Evolutionary conservation across 306 rosid genomes (phyloP), one percentile per base, ranked within the genome.

Genomic region (Prunus mira): DNA sequence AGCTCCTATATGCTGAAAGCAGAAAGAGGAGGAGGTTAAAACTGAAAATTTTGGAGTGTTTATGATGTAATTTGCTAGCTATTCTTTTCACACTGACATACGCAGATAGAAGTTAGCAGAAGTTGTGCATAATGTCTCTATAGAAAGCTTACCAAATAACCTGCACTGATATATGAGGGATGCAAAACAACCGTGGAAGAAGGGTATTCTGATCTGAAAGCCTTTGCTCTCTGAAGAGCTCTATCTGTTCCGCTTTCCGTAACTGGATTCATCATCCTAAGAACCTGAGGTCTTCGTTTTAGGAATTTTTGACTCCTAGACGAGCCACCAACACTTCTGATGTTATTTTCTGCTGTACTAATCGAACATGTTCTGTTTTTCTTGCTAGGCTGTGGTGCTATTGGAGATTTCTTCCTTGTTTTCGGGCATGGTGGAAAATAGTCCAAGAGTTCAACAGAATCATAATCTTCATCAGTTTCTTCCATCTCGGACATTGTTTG

Each of bases 81-180:
- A 18, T 51, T 51, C 6, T 15, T 51, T 51, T 51, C 19, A 38
- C 43, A 38, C 9, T 38, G 43, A 38, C 27, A 20, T 7, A 1
- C 9, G 3, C 5, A 56, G 5, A n/a, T 58, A 24, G 15, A 14
- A 24, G 15, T 58, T 58, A 56, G 27, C 65, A 71, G 41, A 27
- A 72, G 38, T 76, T 63, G 49, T 72, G 2, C 27, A 55, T 55
- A 18, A 56, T 67, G 45, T 12, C 57, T 65, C 8, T 10, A 55
- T 20, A 11, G 3, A 83, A 79, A 8, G 25, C 32, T 34, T 70
- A 45, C 83, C 86, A 83, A 3, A 79, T 82, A 49, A 2, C 12
- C 0, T 49, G 32, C 45, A 46, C 1, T 1, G 15, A 49, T 64
- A 28, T 61, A 62, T 27, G 45, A 1, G 55, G 45, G 60, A 24